Conservation (phyloP, 257 asterid genomes). For the Plantago ovata region DNA sequence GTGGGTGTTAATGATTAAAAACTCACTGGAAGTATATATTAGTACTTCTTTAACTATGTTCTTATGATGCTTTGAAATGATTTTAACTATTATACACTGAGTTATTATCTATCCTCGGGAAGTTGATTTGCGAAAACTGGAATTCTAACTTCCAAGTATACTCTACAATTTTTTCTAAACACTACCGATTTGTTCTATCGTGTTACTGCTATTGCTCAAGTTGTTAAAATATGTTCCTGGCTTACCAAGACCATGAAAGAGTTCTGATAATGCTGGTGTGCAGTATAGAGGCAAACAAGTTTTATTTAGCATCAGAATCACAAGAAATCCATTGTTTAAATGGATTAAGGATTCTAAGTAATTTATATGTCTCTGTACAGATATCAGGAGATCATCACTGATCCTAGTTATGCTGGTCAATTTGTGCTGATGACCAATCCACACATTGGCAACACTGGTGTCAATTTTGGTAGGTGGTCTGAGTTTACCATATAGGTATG, state of each 20-base stretch:
- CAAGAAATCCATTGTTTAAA: not conserved
- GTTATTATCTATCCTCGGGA: too few species aligned
- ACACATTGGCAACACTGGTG: slow-evolving; percentile 92
- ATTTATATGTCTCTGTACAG: slow-evolving; percentile 25
- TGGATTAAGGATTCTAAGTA: not conserved
- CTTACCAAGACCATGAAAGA: not conserved
- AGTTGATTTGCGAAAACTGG: too few species aligned
- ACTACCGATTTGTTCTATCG: too few species aligned
- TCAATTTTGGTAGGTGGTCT: slow-evolving; percentile 66
- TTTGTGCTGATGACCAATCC: slow-evolving; percentile 96
- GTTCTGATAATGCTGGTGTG: not conserved
- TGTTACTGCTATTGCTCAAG: too few species aligned
- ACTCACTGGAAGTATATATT: too few species aligned
- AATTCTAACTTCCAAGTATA: too few species aligned
- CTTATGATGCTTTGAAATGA: too few species aligned
- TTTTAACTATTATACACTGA: too few species aligned
- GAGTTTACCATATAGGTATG: slow-evolving; percentile 10
- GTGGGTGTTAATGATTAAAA: too few species aligned
- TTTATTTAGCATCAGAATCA: not conserved
- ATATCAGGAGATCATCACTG: slow-evolving; percentile 94
- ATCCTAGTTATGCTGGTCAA: slow-evolving; percentile 98
- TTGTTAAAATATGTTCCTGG: too few species aligned
- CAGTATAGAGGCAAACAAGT: not conserved
- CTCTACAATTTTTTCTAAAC: too few species aligned
- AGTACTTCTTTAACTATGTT: too few species aligned